Percentiles rank a stretch among this genome's conserved stretches.
These are phyloP conservation scores for Ballota nigra DNA, from an alignment of 257 asterid genomes.

Conservation along the genomic window DNA sequence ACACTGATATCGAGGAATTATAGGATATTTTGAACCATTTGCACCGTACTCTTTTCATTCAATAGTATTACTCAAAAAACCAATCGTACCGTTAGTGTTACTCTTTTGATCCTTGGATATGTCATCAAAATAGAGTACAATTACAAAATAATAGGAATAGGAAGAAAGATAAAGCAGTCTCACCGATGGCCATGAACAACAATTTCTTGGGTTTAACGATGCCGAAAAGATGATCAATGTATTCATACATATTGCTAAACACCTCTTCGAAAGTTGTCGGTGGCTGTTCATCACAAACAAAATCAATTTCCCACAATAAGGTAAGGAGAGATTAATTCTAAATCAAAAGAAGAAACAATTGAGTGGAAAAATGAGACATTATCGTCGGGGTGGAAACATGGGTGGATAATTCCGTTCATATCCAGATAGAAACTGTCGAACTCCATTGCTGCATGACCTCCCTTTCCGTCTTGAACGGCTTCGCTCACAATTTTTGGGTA, in stretches of 20 bases:
- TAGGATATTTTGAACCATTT: too few species aligned
- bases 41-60: too few species aligned
- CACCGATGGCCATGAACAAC: slow-evolving; percentile 64
- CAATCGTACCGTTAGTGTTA: too few species aligned
- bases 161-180: background rate
- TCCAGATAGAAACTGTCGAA: slow-evolving; percentile 66
- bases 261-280: slow-evolving; percentile 61
- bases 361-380: slow-evolving; percentile 20
- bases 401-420: slow-evolving; percentile 67
- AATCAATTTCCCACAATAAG: too few species aligned
- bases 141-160: background rate
- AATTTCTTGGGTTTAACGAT: slow-evolving; percentile 57
- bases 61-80: too few species aligned
- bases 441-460: slow-evolving; percentile 22
- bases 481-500: slow-evolving; percentile 35
- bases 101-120: too few species aligned
- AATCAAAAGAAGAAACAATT: background rate
- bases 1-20: too few species aligned
- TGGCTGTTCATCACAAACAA: slow-evolving; percentile 20
- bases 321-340: background rate
- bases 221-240: slow-evolving; percentile 45
- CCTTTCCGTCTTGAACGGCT: slow-evolving; percentile 6
- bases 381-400: slow-evolving; percentile 68
- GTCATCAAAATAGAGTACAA: background rate
- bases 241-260: slow-evolving; percentile 35